These are phyloP conservation scores for Ogataea zsoltii DNA, from an alignment of 805 yeast genomes.

Conservation along the genomic window DNA sequence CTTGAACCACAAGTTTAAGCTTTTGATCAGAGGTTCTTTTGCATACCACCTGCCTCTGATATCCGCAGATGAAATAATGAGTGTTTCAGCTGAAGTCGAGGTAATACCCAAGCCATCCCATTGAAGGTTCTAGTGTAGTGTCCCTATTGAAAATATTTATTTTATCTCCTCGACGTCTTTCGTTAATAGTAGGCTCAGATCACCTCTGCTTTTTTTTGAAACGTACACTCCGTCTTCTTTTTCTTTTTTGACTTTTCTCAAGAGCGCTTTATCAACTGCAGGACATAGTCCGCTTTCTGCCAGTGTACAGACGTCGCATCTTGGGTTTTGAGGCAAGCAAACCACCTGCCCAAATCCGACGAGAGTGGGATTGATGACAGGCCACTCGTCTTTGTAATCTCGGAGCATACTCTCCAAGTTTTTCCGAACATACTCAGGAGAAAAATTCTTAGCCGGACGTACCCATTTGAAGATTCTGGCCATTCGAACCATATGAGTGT, in stretches of 20 bases:
- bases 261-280: conserved; percentile 50
- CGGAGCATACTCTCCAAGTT: conserved; percentile 78
- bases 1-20: conserved; percentile 28
- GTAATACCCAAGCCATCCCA: neutral
- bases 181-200: conserved; percentile 38
- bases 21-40: conserved; percentile 35
- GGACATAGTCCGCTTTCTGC: conserved; percentile 56
- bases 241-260: conserved; percentile 31
- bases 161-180: conserved; percentile 36
- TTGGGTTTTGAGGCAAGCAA: conserved; percentile 67
- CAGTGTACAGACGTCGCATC: conserved; percentile 72
- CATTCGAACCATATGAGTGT: conserved; percentile 83
- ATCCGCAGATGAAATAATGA: conserved; percentile 28
- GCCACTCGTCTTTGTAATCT: conserved; percentile 58
- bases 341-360: conserved; percentile 95
- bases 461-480: conserved; percentile 85
- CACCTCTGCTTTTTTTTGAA: conserved; percentile 41
- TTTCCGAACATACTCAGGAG: conserved; percentile 75
- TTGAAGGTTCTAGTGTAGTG: neutral
- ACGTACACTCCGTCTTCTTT: conserved; percentile 24
- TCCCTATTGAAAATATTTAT: neutral
- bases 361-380: conserved; percentile 77
- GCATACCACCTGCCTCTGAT: conserved; percentile 33
- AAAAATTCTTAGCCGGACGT: conserved; percentile 42
- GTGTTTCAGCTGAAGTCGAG: conserved; percentile 30